Evolutionary conservation across 1,284 basidiomycete genomes (phyloP).

Genomic region (Austroboletus rostrupii): DNA sequence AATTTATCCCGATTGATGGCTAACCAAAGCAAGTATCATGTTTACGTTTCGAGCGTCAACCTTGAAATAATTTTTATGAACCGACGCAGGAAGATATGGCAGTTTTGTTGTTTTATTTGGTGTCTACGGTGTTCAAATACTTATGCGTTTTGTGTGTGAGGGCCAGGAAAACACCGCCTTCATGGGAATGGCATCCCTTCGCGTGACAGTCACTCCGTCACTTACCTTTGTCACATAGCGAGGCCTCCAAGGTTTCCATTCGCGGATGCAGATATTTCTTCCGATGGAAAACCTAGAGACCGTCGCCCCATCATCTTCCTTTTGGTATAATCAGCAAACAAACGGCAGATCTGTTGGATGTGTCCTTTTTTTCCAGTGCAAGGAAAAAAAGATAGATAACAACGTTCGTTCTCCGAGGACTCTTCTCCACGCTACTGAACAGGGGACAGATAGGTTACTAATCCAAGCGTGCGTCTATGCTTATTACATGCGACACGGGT

Average conservation of each 20-base stretch:
- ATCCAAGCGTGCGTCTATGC: constrained; percentile 1
- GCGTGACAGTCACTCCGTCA: constrained; percentile 13
- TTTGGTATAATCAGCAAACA: constrained; percentile 21
- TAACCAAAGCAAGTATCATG: constrained; percentile 5
- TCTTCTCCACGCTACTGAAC: not conserved
- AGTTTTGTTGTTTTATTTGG: not conserved
- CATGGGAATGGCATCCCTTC: constrained; percentile 12
- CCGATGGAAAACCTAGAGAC: constrained; percentile 12
- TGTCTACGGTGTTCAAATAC: not conserved
- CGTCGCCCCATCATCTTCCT: constrained; percentile 15
- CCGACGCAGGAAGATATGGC: not conserved
- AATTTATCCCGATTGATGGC: constrained; percentile 1
- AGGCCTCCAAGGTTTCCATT: constrained; percentile 10
- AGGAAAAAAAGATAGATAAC: constrained; percentile 1
- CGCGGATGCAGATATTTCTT: constrained; percentile 7
- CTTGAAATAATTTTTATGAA: constrained; percentile 4
- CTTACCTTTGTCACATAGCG: constrained; percentile 12
- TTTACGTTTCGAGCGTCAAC: constrained; percentile 4
- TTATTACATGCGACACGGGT: constrained; percentile 7
- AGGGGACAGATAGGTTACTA: constrained; percentile 3
- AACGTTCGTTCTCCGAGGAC: constrained; percentile 20
- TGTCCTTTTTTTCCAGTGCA: constrained; percentile 1
- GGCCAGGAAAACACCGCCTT: constrained; percentile 16
- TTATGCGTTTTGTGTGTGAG: not conserved
- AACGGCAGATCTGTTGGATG: constrained; percentile 9